phyloP scores from a whole-genome alignment of 768 basidiomycete genomes.

The Russula compacta region DNA sequence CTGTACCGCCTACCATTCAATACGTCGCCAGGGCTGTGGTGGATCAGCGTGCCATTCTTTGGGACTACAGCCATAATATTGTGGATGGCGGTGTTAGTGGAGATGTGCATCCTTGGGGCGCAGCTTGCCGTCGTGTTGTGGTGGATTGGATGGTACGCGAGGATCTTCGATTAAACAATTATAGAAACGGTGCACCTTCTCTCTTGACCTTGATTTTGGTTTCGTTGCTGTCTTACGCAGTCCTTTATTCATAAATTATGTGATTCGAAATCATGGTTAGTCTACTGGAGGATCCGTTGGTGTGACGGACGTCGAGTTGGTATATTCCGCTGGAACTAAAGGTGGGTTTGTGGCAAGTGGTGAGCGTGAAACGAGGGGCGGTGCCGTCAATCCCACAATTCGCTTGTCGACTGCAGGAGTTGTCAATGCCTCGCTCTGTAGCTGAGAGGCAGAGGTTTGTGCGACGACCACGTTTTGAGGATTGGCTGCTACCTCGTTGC shows the following conservation, averaged over 20 bases:
- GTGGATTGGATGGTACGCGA: conserved; percentile 70
- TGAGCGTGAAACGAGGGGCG: not conserved
- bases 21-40: conserved; percentile 51
- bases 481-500: not conserved
- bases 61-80: conserved; percentile 55
- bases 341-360: conserved; percentile 13
- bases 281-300: not conserved
- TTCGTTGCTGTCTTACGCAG: not conserved
- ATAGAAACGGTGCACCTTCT: not conserved
- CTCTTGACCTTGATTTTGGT: conserved; percentile 2
- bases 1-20: conserved; percentile 52
- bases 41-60: conserved; percentile 54
- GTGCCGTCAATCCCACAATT: conserved; percentile 1
- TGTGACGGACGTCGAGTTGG: not conserved
- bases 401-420: conserved; percentile 1
- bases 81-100: conserved; percentile 57
- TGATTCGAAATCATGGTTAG: conserved; percentile 2
- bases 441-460: not conserved
- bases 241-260: conserved; percentile 16
- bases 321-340: conserved; percentile 13
- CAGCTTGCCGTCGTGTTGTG: conserved; percentile 53
- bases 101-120: conserved; percentile 46
- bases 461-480: not conserved
- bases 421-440: conserved; percentile 2
- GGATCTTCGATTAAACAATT: conserved; percentile 33